A percentile compares a stretch with the other conserved stretches of the same genome.
Evolutionary conservation across 169 alveolate species (phyloP).

Genomic region (Eimeria maxima): DNA sequence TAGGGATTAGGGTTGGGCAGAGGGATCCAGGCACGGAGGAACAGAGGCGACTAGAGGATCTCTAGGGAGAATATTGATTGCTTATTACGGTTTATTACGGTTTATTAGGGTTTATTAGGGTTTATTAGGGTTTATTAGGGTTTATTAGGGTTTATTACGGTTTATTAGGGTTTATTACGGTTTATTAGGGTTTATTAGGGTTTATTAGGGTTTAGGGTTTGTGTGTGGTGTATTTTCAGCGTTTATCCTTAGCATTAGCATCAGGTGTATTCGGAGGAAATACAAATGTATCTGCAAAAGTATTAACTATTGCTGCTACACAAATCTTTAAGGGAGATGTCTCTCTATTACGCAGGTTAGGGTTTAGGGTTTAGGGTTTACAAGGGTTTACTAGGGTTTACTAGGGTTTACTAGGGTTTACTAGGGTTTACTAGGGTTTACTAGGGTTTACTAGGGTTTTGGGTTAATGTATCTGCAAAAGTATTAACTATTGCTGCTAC

Average conservation of each 20-base stretch:
- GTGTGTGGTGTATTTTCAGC: constrained; percentile 67
- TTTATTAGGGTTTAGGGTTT: constrained; percentile 1
- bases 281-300: constrained; percentile 73
- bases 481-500: too few relatives aligned
- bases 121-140: constrained; percentile 35
- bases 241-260: constrained; percentile 77
- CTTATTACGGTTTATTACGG: too few relatives aligned
- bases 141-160: constrained; percentile 28
- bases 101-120: neutral
- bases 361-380: constrained; percentile 18
- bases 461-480: too few relatives aligned
- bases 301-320: constrained; percentile 49
- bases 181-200: too few relatives aligned
- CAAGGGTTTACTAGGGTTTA: constrained; percentile 13
- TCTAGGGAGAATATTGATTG: too few relatives aligned
- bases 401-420: too few relatives aligned
- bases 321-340: constrained; percentile 46
- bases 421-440: too few relatives aligned
- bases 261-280: constrained; percentile 83
- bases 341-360: neutral
- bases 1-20: constrained; percentile 38
- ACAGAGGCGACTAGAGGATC: too few relatives aligned
- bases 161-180: too few relatives aligned
- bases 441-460: too few relatives aligned
- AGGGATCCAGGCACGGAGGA: neutral